Evolutionary conservation across 768 basidiomycete genomes (phyloP).

Genomic region (Clathrus columnatus): DNA sequence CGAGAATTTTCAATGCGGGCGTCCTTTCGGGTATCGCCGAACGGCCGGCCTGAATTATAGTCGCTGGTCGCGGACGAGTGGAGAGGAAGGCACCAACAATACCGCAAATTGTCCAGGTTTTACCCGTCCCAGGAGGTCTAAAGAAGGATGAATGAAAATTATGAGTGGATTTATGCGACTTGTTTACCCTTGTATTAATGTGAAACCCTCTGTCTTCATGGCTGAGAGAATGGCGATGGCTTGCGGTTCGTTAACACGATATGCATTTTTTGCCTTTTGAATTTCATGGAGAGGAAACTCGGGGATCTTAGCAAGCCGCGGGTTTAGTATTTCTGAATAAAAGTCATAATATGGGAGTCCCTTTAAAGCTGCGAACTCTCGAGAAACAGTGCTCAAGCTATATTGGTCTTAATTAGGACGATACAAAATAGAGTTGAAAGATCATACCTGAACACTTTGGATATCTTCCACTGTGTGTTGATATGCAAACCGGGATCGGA

Average conservation of each 20-base stretch:
- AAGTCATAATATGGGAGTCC: constrained; percentile 79
- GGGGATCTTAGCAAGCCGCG: constrained; percentile 41
- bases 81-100: constrained; percentile 79
- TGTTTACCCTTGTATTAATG: constrained; percentile 86
- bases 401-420: not conserved
- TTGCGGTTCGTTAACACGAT: constrained; percentile 88
- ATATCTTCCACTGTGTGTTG: constrained; percentile 61
- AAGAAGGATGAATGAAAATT: not conserved
- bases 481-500: constrained; percentile 56
- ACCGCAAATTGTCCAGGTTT: constrained; percentile 95
- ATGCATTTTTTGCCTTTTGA: constrained; percentile 54
- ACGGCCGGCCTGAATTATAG: constrained; percentile 42
- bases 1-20: constrained; percentile 64
- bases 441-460: constrained; percentile 75
- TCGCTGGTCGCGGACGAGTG: constrained; percentile 40
- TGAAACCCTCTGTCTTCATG: constrained; percentile 65
- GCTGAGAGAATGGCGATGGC: constrained; percentile 80
- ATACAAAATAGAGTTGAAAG: constrained; percentile 5
- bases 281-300: constrained; percentile 38
- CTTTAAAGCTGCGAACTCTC: constrained; percentile 85
- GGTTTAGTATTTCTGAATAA: constrained; percentile 58
- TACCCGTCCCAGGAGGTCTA: constrained; percentile 96
- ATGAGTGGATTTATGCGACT: not conserved
- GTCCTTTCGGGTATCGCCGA: constrained; percentile 32
- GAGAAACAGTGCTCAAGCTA: constrained; percentile 84